These are phyloP conservation scores for Acanthamoeba comandoni DNA, from an alignment of 208 protist genomes.

Conservation along the genomic window DNA sequence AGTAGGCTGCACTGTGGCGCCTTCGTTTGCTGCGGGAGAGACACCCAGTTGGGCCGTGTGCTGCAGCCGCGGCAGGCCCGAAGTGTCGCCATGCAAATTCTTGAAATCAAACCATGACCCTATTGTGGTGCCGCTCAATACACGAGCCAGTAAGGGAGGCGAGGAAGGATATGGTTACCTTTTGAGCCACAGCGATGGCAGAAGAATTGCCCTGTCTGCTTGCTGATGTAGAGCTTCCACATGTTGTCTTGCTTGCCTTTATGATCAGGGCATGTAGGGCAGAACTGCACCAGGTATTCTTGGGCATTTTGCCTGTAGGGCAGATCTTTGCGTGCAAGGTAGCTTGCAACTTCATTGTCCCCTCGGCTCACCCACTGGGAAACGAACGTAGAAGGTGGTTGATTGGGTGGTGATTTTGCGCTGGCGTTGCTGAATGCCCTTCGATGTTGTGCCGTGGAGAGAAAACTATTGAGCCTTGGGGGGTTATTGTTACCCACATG, in stretches of 20 bases:
- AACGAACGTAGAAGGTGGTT: no score
- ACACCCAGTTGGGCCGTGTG: no score
- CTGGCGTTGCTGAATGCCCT: no score
- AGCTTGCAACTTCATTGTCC: constrained; percentile 32
- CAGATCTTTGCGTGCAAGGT: constrained; percentile 13
- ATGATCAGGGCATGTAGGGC: constrained; percentile 82
- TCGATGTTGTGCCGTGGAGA: no score
- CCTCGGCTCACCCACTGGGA: not conserved
- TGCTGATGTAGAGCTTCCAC: constrained; percentile 84
- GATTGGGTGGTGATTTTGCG: no score
- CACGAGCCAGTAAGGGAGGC: not conserved
- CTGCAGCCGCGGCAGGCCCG: no score
- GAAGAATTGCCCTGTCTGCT: constrained; percentile 76
- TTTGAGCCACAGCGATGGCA: constrained; percentile 84
- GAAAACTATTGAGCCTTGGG: no score
- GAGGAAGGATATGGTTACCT: constrained; percentile 33
- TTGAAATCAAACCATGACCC: constrained; percentile 83
- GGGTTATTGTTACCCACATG: no score
- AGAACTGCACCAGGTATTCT: constrained; percentile 78
- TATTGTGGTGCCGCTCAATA: no score
- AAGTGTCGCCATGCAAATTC: constrained; percentile 3
- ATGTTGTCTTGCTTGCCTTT: constrained; percentile 82
- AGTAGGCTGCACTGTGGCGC: not conserved
- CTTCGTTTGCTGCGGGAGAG: no score
- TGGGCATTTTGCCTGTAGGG: constrained; percentile 27